Evolutionary conservation across 164 flowering plant species (phyloP).

Genomic region (Stephania yunnanensis): DNA sequence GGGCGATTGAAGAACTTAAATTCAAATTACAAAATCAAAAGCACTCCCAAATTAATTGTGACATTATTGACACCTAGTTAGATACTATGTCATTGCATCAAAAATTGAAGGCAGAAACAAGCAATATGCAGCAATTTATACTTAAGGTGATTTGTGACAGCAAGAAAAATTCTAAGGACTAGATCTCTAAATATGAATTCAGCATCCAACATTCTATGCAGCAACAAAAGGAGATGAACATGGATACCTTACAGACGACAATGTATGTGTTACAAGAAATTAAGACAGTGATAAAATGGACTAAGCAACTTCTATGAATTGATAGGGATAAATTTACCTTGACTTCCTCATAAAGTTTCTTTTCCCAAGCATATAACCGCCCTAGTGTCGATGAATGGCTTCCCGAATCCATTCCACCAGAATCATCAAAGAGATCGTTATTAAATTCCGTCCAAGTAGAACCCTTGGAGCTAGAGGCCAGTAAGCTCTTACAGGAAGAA

Average conservation of each 20-base stretch:
- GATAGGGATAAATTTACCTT: slow-evolving; percentile 44
- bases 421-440: slow-evolving; percentile 71
- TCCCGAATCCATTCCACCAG: slow-evolving; percentile 89
- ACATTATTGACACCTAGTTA: neutral
- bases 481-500: slow-evolving; percentile 70
- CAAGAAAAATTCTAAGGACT: too few relatives aligned
- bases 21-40: neutral
- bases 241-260: neutral
- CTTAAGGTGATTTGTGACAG: too few relatives aligned
- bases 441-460: slow-evolving; percentile 64
- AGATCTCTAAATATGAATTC: too few relatives aligned
- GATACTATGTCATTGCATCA: neutral
- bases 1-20: neutral
- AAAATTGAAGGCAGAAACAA: neutral
- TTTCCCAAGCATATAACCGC: slow-evolving; percentile 93
- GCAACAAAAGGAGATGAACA: neutral
- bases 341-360: slow-evolving; percentile 92
- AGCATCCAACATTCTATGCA: too few relatives aligned
- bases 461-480: slow-evolving; percentile 60
- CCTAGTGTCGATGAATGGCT: slow-evolving; percentile 84
- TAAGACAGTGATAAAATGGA: neutral
- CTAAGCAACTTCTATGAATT: neutral
- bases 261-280: neutral
- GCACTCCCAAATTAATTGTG: neutral
- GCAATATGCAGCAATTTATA: neutral